Evolutionary conservation across 306 rosid genomes (phyloP), one percentile per base, ranked within the genome.

Genomic region (Lathyrus aphaca): DNA sequence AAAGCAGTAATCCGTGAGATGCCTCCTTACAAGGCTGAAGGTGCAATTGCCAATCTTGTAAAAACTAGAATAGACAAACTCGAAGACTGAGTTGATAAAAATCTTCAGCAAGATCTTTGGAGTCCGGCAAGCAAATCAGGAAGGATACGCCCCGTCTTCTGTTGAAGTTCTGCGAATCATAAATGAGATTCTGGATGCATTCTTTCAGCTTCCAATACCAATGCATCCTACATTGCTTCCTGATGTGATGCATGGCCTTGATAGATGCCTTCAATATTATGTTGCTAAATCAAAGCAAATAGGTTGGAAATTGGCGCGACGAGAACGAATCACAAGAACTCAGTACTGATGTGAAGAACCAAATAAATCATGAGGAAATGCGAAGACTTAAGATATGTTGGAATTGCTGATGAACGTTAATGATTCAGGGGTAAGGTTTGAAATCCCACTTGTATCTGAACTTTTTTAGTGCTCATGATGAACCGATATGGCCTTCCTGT

Each of bases 161-260:
- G 91, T 86, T 69, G 99, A 94, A 68, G 96, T 88, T 80, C 71
- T 94, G 82, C 86, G 99, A 43, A 81, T 80, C 37, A 72, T 94
- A 18, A 88, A 94, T 75, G 99, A 94, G 82, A 94, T 91, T 68
- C 71, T 94, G 86, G 97, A 84, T 68, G 96, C 99, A 65, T 94
- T 81, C 78, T 94, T 94, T 84, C 92, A 77, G 85, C 90, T 94
- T 80, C 99, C 99, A 32, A 94, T 94, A 80, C 91, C 92, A 1
- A 88, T 88, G 97, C 99, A 94, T 84, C 99, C 99, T 69, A 89
- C 87, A 8, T 56, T 91, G 75, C 99, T 94, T 83, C 97, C 99
- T 35, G 97, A 94, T 73, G 82, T 94, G 89, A 85, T 94, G 84
- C 70, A 77, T 42, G 97, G 95, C 81, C 92, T 94, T 35, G 99